Percentiles rank a stretch among this genome's conserved stretches.
Evolutionary conservation across 139 green algal genomes (phyloP).

Genomic region (Yamagishiella unicocca): DNA sequence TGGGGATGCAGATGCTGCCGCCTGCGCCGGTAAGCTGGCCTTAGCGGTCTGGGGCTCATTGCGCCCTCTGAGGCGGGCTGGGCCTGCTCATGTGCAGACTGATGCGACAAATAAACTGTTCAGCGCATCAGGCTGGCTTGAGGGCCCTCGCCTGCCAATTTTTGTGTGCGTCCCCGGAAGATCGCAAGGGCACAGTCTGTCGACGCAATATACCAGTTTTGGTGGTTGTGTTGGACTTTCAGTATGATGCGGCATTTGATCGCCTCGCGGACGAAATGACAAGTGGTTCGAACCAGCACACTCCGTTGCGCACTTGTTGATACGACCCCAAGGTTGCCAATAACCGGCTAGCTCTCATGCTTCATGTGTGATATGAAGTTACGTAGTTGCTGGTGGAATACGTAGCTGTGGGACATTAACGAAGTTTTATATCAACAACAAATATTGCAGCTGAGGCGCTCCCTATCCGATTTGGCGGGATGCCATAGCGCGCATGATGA

Average conservation of each 20-base stretch:
- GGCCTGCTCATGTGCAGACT: background rate
- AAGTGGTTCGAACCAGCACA: slow-evolving; percentile 15
- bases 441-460: background rate
- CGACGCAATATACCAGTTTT: slow-evolving; percentile 1
- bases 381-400: slow-evolving; percentile 11
- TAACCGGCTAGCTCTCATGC: background rate
- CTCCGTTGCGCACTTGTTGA: slow-evolving; percentile 5
- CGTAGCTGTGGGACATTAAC: background rate
- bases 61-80: too few species aligned
- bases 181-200: too few species aligned
- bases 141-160: too few species aligned
- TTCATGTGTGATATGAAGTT: slow-evolving; percentile 3
- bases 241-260: slow-evolving; percentile 20
- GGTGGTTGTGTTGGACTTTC: background rate
- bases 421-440: slow-evolving; percentile 1
- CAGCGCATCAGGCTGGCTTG: too few species aligned
- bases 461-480: background rate
- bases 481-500: background rate
- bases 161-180: too few species aligned
- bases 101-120: too few species aligned
- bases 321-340: background rate
- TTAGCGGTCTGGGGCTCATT: too few species aligned
- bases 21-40: slow-evolving; percentile 8
- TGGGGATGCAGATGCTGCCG: background rate
- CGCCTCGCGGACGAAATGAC: background rate